Percentiles rank a stretch among this genome's conserved stretches.
These are phyloP conservation scores for Starmerella geochares DNA, from an alignment of 805 yeast genomes.

Conservation along the genomic window DNA sequence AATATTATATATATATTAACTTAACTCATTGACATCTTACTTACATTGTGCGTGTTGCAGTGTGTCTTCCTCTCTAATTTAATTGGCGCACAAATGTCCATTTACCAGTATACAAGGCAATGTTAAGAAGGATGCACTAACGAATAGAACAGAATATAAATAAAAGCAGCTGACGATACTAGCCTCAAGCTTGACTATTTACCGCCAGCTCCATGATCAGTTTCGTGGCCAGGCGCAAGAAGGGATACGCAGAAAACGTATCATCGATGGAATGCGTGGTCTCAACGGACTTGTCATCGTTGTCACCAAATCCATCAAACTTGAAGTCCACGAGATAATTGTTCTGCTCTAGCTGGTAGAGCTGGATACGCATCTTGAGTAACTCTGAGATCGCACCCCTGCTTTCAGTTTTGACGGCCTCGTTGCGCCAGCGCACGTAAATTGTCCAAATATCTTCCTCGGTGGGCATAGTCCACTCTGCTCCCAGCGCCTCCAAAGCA, in stretches of 20 bases:
- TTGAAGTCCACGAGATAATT: constrained; percentile 94
- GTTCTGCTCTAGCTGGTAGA: constrained; percentile 91
- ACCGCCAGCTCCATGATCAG: constrained; percentile 95
- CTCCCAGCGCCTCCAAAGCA: constrained; percentile 85
- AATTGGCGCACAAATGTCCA: too few species aligned
- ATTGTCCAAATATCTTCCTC: constrained; percentile 96
- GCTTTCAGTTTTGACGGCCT: constrained; percentile 13
- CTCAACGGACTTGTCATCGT: not conserved
- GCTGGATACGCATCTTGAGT: constrained; percentile 94
- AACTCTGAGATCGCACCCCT: constrained; percentile 39
- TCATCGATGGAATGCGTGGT: constrained; percentile 45
- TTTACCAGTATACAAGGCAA: too few species aligned
- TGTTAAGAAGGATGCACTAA: not conserved
- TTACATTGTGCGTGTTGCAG: too few species aligned
- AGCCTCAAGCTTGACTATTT: constrained; percentile 54
- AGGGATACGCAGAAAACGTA: constrained; percentile 92
- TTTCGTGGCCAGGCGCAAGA: constrained; percentile 81
- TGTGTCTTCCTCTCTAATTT: too few species aligned
- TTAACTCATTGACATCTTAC: too few species aligned
- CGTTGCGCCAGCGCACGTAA: constrained; percentile 82
- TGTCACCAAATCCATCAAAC: constrained; percentile 89
- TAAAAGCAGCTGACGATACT: not conserved
- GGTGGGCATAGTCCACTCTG: constrained; percentile 93
- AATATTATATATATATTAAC: too few species aligned
- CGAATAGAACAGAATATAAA: not conserved